Base-by-base conservation (phyloP, 805 yeast species). In the Kurtzmaniella fragi region DNA sequence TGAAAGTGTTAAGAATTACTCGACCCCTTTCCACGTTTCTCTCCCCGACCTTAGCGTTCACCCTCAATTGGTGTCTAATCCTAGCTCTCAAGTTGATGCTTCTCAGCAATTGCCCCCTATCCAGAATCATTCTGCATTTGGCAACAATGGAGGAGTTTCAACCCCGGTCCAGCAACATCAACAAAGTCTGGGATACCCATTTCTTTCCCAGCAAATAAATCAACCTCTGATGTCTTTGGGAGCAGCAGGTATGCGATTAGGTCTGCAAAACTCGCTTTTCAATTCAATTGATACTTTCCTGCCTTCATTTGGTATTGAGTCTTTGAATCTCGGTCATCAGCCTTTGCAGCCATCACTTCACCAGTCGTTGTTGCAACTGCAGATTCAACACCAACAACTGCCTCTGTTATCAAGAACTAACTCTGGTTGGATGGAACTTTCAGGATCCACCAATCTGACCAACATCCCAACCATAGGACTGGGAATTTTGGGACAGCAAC, bases 1-100 rank as follows among this genome's bases (percentile, higher is more conserved):
- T 45, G 64, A 62, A 17, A 54, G 59, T 6, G 62, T 80, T 11
- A 71, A 69, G 35, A 77, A 76, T 43, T 70, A 57, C 39, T 54
- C 54, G n/a, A 66, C 68, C 32, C 95, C 95, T 2, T 87, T 86
- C 56, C 56, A 70, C 38, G 66, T 73, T 5, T 81, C 87, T 4
- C 63, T 80, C 33, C 80, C 80, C 35, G 59, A 49, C 29, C 40
- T 49, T 35, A 17, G 34, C 2, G 16, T 32, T 3, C 40, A 12
- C 8, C 44, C 33, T 4, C 31, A 15, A 12, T 31, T 27, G 6
- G 15, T 17, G 5, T 17, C 42, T 9, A 33, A 27, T 17, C 28
- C 10, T 13, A 17, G 6, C n/a, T 33, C 26, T 16, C 17, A 38
- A 11, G 9, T 28, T 26, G 11, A 42, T 34, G 38, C 25, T 33